Percentiles rank a stretch among this genome's conserved stretches.
phyloP scores from a whole-genome alignment of 2,329 filamentous ascomycete genomes.

The Pseudogymnoascus sp. region DNA sequence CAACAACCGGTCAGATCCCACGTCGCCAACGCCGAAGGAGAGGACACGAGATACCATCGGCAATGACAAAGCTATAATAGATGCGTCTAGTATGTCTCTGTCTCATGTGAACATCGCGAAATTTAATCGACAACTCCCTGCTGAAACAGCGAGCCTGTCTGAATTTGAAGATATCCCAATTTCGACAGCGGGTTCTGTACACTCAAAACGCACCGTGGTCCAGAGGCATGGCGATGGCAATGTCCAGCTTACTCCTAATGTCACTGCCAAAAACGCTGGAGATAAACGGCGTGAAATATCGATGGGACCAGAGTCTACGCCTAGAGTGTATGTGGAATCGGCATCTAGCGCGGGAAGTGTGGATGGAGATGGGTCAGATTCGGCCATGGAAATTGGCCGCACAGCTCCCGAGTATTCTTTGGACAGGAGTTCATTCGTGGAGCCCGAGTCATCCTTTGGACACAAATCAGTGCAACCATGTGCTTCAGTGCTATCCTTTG shows the following conservation, averaged over 20 bases:
- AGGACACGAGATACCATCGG: background rate
- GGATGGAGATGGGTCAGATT: background rate
- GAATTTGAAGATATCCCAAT: background rate
- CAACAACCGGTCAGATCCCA: slow-evolving; percentile 21
- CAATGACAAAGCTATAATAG: background rate
- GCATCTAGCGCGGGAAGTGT: background rate
- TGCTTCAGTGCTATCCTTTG: background rate
- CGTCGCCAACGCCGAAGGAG: slow-evolving; percentile 24
- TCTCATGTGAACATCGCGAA: background rate
- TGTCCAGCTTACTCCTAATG: background rate
- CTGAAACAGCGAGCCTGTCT: background rate
- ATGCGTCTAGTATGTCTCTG: background rate
- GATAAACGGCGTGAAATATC: background rate
- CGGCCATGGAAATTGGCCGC: background rate
- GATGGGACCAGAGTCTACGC: background rate
- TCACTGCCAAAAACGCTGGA: background rate
- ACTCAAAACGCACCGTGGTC: background rate
- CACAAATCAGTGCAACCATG: background rate
- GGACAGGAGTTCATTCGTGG: background rate
- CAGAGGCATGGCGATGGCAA: background rate
- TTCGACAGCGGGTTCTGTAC: background rate
- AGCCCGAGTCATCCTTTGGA: background rate
- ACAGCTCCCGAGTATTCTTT: background rate
- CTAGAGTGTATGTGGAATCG: background rate
- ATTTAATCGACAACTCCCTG: background rate